These are phyloP conservation scores for Ogataea hybrid DNA, from an alignment of 1,139 yeast genomes.

Conservation along the genomic window DNA sequence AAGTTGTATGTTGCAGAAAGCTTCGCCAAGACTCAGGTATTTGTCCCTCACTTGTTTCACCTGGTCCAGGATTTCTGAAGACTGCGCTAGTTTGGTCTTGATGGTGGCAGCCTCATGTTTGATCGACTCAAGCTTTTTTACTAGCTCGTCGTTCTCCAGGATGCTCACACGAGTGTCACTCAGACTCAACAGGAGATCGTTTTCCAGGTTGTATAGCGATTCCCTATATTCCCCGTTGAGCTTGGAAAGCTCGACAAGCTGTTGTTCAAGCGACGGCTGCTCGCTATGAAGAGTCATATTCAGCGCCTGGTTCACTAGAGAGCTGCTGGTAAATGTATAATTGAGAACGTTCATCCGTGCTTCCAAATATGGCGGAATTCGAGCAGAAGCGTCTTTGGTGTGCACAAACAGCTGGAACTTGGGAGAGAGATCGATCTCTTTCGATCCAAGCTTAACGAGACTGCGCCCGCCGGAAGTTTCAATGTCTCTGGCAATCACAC, in stretches of 20 bases:
- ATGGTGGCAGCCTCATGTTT: conserved; percentile 63
- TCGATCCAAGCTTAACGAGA: conserved; percentile 58
- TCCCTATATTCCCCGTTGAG: conserved; percentile 54
- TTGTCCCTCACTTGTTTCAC: conserved; percentile 48
- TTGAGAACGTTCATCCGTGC: conserved; percentile 66
- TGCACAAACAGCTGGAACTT: conserved; percentile 60
- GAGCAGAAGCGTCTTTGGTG: conserved; percentile 55
- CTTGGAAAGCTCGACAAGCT: conserved; percentile 55
- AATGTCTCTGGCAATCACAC: conserved; percentile 60
- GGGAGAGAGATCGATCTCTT: conserved; percentile 64
- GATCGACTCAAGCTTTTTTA: conserved; percentile 59
- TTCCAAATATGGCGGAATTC: conserved; percentile 52
- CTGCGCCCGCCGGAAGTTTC: conserved; percentile 69
- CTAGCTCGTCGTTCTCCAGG: conserved; percentile 62
- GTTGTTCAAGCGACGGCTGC: conserved; percentile 65
- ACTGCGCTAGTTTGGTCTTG: conserved; percentile 51
- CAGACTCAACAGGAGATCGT: conserved; percentile 56
- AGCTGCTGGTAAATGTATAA: conserved; percentile 67
- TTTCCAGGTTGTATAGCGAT: conserved; percentile 56
- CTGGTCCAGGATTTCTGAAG: conserved; percentile 50
- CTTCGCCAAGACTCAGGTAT: conserved; percentile 54
- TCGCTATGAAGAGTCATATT: conserved; percentile 53
- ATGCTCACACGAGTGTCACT: conserved; percentile 60
- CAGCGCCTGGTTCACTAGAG: conserved; percentile 62
- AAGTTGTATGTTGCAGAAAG: conserved; percentile 50